Evolutionary conservation across 2,329 filamentous ascomycete species (phyloP).

Genomic region (Penicillium sp.): DNA sequence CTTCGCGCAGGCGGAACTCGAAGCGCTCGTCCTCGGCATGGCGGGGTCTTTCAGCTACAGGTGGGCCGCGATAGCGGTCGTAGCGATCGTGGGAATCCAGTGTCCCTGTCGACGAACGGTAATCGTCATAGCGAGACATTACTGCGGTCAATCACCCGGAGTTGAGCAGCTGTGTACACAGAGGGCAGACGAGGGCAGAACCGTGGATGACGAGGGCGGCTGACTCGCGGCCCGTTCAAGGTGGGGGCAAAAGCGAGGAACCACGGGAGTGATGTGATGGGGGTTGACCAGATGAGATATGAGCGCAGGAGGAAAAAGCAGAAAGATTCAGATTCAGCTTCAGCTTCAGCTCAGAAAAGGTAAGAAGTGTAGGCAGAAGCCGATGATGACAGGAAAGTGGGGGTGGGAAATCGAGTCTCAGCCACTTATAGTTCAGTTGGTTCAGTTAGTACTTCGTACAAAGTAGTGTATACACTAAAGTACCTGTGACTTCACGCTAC

Average conservation of each 20-base stretch:
- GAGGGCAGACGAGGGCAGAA: slow-evolving; percentile 15
- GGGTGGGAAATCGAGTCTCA: not conserved
- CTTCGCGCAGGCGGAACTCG: slow-evolving; percentile 40
- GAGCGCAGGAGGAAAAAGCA: slow-evolving; percentile 1
- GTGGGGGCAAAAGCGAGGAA: slow-evolving; percentile 17
- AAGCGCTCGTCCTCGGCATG: slow-evolving; percentile 39
- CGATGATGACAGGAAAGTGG: slow-evolving; percentile 14
- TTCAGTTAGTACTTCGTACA: not conserved
- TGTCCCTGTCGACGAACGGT: slow-evolving; percentile 33
- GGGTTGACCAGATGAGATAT: not conserved
- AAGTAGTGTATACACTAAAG: not conserved
- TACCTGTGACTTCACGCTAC: not conserved
- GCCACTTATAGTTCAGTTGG: not conserved
- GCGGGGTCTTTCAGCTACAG: slow-evolving; percentile 34
- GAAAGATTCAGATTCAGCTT: slow-evolving; percentile 13
- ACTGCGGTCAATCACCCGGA: slow-evolving; percentile 2
- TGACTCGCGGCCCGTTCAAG: slow-evolving; percentile 32
- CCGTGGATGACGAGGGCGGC: slow-evolving; percentile 37
- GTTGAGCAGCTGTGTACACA: not conserved
- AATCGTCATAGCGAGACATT: slow-evolving; percentile 40
- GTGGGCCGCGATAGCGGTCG: slow-evolving; percentile 38
- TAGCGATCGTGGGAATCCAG: slow-evolving; percentile 41
- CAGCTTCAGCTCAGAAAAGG: slow-evolving; percentile 14
- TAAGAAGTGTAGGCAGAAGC: slow-evolving; percentile 19
- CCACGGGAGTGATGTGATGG: slow-evolving; percentile 11